Evolutionary conservation across 2,329 filamentous ascomycete species (phyloP).

Genomic region (Cercospora sojina): DNA sequence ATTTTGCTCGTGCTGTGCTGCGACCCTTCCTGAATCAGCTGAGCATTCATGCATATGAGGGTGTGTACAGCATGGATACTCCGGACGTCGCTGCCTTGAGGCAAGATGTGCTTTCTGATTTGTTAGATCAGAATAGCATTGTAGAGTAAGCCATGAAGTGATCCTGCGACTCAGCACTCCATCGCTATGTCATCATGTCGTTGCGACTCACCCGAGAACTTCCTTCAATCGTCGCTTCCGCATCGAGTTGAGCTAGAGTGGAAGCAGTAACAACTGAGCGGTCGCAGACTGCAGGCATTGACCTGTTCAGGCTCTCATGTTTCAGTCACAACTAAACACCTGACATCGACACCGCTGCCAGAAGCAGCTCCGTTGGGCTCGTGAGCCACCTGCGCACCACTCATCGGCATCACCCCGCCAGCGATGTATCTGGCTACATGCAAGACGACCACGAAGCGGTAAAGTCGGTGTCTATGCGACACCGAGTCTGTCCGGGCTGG

Average conservation of each 20-base stretch:
- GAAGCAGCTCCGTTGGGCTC: neutral
- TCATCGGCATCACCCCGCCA: conserved; percentile 50
- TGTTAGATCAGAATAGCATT: conserved; percentile 52
- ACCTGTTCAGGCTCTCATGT: neutral
- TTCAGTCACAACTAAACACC: neutral
- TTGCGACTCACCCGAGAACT: neutral
- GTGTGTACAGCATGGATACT: conserved; percentile 78
- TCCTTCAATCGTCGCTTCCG: neutral
- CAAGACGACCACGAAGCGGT: neutral
- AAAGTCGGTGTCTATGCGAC: neutral
- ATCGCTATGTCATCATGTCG: neutral
- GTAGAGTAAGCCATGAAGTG: conserved; percentile 27
- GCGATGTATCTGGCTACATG: conserved; percentile 43
- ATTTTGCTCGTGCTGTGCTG: conserved; percentile 73
- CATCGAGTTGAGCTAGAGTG: neutral
- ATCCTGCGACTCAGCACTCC: no score
- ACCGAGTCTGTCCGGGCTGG: conserved; percentile 1
- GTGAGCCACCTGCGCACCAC: conserved; percentile 39
- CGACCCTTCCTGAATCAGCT: conserved; percentile 87
- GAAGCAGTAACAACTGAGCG: neutral
- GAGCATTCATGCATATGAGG: conserved; percentile 91
- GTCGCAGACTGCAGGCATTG: neutral
- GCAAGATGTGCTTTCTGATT: conserved; percentile 33
- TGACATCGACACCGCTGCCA: neutral
- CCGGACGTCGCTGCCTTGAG: conserved; percentile 65